Evolutionary conservation across 2,329 filamentous ascomycete genomes (phyloP), one percentile per base, ranked within the genome.

Genomic region (Neurospora crassa): DNA sequence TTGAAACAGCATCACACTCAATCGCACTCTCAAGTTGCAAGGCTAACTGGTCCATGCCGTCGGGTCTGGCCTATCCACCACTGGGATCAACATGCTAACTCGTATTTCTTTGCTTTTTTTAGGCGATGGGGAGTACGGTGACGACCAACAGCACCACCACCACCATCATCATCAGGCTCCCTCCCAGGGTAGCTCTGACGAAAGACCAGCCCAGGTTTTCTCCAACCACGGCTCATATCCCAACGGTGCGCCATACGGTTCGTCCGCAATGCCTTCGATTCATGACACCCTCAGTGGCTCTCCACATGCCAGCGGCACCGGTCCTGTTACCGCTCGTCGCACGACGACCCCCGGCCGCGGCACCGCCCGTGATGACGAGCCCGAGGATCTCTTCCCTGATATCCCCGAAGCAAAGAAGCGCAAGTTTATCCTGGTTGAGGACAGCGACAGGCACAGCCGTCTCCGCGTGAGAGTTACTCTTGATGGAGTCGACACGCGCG

Each of bases 361-460:
- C 86, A 63, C 68, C 34, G 40, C 67, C 29, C 68, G 72, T 14
- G 70, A 72, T 73, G 85, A 90, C 77, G 87, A 88, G 73, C 83
- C 91, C 69, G 87, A 89, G 18, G 89, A 90, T 68, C 88, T 97
- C 67, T 97, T 97, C 80, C 93, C 93, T 68, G 91, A 96, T 75
- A 87, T 97, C 69, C 94, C 94, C 1, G 93, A 96, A 77, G 90
- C 91, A 69, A 97, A 97, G 83, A 93, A 93, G 78, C 91, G 95
- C 79, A 98, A 97, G 81, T 98, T 98, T 81, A 97, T 98, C 76
- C 88, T 98, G 11, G 94, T 98, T 40, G 94, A 97, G 75, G 95
- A 98, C 80, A 90, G 89, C 69, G 91, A 94, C 73, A 91, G 93
- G 43, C 91, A 91, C 69, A 91, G 89, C 69, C 89, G 94, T 59